Evolutionary conservation across 768 basidiomycete genomes (phyloP), one percentile per base, ranked within the genome.

Genomic region (Lyophyllum semitale): DNA sequence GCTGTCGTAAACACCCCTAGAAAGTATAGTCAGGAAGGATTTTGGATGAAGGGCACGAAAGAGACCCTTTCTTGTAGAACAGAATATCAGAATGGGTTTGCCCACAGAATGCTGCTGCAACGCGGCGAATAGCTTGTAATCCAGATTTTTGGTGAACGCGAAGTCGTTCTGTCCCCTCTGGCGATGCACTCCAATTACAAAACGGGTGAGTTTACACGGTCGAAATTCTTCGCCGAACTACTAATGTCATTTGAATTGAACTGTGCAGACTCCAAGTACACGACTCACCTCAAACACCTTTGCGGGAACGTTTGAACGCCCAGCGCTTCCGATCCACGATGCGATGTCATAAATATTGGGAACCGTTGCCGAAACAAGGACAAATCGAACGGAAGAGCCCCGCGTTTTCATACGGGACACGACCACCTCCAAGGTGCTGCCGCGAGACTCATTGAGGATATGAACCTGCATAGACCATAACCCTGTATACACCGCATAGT

Each of bases 191-290:
- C 89, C 88, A 59, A 91, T 81, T 9, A 97, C 90, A 61, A 83
- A 75, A 48, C 86, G 81, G 3, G 77, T 82, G 6, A 96, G 78
- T 63, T 84, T 85, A 72, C 94, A 95, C 2, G 96, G 94, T 25
- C 96, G 80, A 64, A 85, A 98, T 51, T 91, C 89, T 65, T 98
- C 94, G 9, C 92, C 94, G 58, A 99, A 98, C 93, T 97, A 55
- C 44, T 27, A 56, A 38, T 8, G 18, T 37, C 1, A 41, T 41
- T 23, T 18, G 32, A 13, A 29, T 33, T 26, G 15, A n/a, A 23
- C 5, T 26, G 35, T 8, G 4, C 17, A 17, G 27, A 13, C 17
- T 25, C 12, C 22, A n/a, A 18, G 30, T 27, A 45, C 26, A 37
- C 35, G 8, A 35, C 49, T 18, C 57, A 90, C 95, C 77, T 89